Evolutionary conservation across 2,329 filamentous ascomycete genomes (phyloP).

Genomic region (Sarocladium brachiariae): DNA sequence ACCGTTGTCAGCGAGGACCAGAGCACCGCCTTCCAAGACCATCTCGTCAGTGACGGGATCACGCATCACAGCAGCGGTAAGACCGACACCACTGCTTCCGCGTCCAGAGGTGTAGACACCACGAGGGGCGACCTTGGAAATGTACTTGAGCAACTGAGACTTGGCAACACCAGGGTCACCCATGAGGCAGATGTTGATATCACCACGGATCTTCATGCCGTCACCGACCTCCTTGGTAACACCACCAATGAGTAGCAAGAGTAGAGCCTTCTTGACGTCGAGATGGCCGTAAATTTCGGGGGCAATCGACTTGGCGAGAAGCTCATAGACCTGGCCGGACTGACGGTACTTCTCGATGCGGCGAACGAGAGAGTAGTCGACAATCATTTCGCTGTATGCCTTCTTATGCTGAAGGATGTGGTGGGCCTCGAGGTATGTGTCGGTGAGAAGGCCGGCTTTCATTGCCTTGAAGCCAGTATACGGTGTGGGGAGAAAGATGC

Average conservation of each 20-base stretch:
- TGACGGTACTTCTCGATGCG: constrained; percentile 81
- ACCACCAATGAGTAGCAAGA: constrained; percentile 92
- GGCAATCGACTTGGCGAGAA: constrained; percentile 90
- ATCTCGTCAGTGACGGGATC: constrained; percentile 80
- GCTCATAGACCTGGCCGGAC: constrained; percentile 90
- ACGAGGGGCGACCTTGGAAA: constrained; percentile 92
- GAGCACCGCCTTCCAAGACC: constrained; percentile 73
- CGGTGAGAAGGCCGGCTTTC: constrained; percentile 88
- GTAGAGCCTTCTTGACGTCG: constrained; percentile 94
- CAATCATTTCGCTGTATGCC: constrained; percentile 85
- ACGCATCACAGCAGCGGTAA: constrained; percentile 77
- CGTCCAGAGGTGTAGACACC: constrained; percentile 80
- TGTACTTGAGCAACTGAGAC: constrained; percentile 96
- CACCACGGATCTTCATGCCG: constrained; percentile 97
- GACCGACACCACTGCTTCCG: constrained; percentile 74
- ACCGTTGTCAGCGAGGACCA: constrained; percentile 75
- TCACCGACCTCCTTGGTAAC: constrained; percentile 96
- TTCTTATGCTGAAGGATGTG: constrained; percentile 95
- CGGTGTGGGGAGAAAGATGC: constrained; percentile 92
- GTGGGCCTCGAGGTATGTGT: constrained; percentile 95
- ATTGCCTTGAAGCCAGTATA: constrained; percentile 99
- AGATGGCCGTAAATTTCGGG: constrained; percentile 95
- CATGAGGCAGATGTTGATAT: constrained; percentile 99
- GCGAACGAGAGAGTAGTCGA: constrained; percentile 72
- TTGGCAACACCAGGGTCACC: constrained; percentile 99